A percentile compares a stretch with the other conserved stretches of the same genome.
Conservation (phyloP, 2,329 filamentous ascomycete species). For the Teratosphaeria epicoccoides region DNA sequence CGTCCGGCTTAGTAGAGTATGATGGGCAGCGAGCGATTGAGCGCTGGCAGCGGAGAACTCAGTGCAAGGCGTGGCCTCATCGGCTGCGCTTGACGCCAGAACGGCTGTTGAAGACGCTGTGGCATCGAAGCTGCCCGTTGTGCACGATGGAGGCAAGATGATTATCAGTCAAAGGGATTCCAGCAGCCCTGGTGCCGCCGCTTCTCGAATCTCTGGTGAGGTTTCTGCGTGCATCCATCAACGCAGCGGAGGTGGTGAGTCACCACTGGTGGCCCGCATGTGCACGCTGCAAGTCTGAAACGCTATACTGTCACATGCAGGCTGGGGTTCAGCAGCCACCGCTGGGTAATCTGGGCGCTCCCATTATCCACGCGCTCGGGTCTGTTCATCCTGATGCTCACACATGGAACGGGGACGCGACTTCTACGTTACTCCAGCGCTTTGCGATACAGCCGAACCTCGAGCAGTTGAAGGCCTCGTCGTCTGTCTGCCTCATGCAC, state of each 20-base stretch:
- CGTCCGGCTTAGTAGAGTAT: not conserved
- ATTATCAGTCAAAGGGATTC: constrained; percentile 33
- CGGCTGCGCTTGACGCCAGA: not conserved
- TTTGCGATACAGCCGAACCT: no score
- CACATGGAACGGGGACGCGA: no score
- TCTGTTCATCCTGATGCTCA: no score
- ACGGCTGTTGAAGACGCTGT: not conserved
- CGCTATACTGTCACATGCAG: not conserved
- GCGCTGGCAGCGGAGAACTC: not conserved
- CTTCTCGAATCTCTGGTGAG: constrained; percentile 30
- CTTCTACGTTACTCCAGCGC: no score
- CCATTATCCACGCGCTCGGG: no score
- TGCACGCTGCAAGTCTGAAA: not conserved
- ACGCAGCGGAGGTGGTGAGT: not conserved
- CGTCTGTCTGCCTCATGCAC: no score
- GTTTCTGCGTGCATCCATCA: constrained; percentile 3
- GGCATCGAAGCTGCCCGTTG: not conserved
- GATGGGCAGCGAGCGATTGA: not conserved
- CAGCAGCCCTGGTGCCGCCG: constrained; percentile 41
- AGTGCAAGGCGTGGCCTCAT: not conserved
- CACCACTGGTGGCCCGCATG: not conserved
- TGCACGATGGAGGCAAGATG: not conserved
- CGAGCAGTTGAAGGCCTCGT: no score
- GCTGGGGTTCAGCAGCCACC: no score
- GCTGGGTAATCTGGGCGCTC: no score